Base-by-base conservation (phyloP, 2,329 filamentous ascomycete genomes). In the Talaromyces sp. region DNA sequence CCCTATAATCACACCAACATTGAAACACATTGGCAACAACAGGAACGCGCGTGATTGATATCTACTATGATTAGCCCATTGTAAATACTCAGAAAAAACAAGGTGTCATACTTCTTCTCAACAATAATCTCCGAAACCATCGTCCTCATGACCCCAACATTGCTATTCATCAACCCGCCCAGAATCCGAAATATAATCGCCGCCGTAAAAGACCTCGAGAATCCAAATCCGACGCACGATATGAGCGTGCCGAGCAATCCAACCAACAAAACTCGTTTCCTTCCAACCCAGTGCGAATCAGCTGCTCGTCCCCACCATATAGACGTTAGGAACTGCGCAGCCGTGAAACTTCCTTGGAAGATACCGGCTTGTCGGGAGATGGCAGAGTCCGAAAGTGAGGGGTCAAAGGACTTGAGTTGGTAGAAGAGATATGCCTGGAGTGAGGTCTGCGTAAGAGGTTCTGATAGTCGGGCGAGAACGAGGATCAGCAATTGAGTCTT, bases 361-460 rank as follows among this genome's bases (percentile, higher is more conserved):
- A 96, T 79, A 45, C 92, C 92, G 1, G 90, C 90, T 74, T 95
- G 92, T 22, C 85, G 83, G 0, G 92, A 87, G 69, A 96, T 93
- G 1, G 85, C 87, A 1, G 83, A 83, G 62, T 88, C 84, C 2
- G 84, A 79, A 22, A 84, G 75, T 24, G 78, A 82, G 2, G 82
- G 82, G 27, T 90, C 83, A 70, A 96, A 94, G 66, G 89, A 94
- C 70, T 87, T 88, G n/a, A 97, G 85, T 75, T 95, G 91, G 76
- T 94, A 96, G 78, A 92, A 96, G 82, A 96, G 88, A 77, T 96
- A 96, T 1, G 90, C 86, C 76, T 90, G 85, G 9, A 93, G 77
- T 13, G 88, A 91, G 0, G 90, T 93, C 73, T 95, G 90, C 0
- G 91, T 90, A 41, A 96, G 80, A 3, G 92, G 92, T 74, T 96